Evolutionary conservation across 306 rosid species (phyloP).

Genomic region (Cucumis sativus): Cucumber_9930_V3 NC_026656.2:11214001-11214500

Average conservation of each 20-base stretch:
- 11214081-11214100: not conserved
- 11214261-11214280: constrained; percentile 97
- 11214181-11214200: not conserved
- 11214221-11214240: constrained; percentile 99
- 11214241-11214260: constrained; percentile 99
- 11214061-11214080: not conserved
- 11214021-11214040: not conserved
- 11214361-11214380: not conserved
- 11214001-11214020: not conserved
- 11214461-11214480: constrained; percentile 83
- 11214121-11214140: not conserved
- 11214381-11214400: not conserved
- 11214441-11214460: constrained; percentile 92
- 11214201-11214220: constrained; percentile 98
- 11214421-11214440: not conserved
- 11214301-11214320: constrained; percentile 92
- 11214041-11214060: not conserved
- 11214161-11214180: not conserved
- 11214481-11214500: constrained; percentile 84
- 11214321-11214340: constrained; percentile 60
- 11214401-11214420: not conserved
- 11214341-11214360: not conserved
- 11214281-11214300: constrained; percentile 95
- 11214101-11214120: not conserved
- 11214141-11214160: not conserved